Evolutionary conservation across 768 basidiomycete species (phyloP).

Genomic region (Calocera viscosa): DNA sequence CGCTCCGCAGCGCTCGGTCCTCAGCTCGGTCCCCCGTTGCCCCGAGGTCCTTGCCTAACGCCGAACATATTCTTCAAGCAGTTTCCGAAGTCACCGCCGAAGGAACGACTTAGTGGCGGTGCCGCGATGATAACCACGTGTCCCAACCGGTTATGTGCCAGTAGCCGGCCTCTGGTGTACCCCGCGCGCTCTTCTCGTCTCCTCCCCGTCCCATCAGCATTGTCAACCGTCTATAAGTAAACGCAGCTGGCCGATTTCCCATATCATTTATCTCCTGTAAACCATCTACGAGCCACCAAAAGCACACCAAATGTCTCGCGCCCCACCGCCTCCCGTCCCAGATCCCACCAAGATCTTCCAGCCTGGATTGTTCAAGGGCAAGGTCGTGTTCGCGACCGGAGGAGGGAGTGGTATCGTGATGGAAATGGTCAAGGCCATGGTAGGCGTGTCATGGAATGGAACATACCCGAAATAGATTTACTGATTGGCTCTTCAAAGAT

Average conservation of each 20-base stretch:
- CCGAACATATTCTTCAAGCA: no score
- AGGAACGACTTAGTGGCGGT: not conserved
- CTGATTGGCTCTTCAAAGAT: constrained; percentile 37
- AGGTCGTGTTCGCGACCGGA: constrained; percentile 83
- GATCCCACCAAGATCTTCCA: constrained; percentile 42
- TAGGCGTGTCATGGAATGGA: constrained; percentile 31
- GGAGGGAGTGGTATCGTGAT: constrained; percentile 90
- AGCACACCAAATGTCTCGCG: not conserved
- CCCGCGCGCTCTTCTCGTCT: no score
- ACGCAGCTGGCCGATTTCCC: not conserved
- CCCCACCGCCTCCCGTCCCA: not conserved
- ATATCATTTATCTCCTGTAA: not conserved
- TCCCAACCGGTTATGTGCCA: no score
- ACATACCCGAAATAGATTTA: not conserved
- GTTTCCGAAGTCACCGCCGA: no score
- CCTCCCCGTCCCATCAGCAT: no score
- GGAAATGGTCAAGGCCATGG: constrained; percentile 71
- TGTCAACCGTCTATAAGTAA: not conserved
- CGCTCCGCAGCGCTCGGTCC: no score
- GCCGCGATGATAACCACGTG: not conserved
- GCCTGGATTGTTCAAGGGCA: constrained; percentile 72
- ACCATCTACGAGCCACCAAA: not conserved
- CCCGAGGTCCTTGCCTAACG: no score
- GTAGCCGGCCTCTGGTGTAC: no score
- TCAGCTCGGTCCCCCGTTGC: no score